phyloP scores from a whole-genome alignment of 2,329 filamentous ascomycete genomes.

The Rutstroemia sp. region DNA sequence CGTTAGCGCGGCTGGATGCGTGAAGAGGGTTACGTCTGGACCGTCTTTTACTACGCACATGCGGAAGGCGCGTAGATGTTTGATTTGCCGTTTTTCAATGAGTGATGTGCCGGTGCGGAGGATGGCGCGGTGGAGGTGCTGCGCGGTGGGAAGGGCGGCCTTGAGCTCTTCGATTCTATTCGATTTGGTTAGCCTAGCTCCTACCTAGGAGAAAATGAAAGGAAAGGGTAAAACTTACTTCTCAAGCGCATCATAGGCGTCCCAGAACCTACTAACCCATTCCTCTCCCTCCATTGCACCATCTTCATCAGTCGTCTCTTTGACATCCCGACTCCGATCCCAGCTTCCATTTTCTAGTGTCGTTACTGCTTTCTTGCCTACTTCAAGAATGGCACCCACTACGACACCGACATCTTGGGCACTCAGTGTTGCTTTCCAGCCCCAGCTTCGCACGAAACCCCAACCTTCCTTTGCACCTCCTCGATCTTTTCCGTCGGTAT shows the following conservation, averaged over 20 bases:
- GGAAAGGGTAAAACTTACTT: conserved; percentile 38
- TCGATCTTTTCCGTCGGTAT: conserved; percentile 61
- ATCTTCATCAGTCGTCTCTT: conserved; percentile 39
- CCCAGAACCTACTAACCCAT: conserved; percentile 62
- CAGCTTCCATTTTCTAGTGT: conserved; percentile 22
- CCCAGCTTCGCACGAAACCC: conserved; percentile 97
- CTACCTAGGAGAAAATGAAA: no score
- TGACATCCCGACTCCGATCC: conserved; percentile 32
- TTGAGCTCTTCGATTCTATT: conserved; percentile 67
- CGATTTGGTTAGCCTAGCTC: conserved; percentile 36
- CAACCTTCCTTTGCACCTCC: conserved; percentile 79
- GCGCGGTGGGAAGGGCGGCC: conserved; percentile 70
- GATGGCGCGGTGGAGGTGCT: conserved; percentile 86
- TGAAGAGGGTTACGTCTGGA: conserved; percentile 84
- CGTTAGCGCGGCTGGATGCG: conserved; percentile 83
- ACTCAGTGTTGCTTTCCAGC: conserved; percentile 89
- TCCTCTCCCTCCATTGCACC: conserved; percentile 48
- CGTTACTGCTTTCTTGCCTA: conserved; percentile 50
- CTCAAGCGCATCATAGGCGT: conserved; percentile 64
- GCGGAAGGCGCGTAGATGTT: conserved; percentile 84
- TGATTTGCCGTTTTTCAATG: conserved; percentile 89
- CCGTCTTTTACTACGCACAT: conserved; percentile 96
- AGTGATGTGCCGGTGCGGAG: conserved; percentile 86
- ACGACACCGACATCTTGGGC: conserved; percentile 93
- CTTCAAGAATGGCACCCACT: conserved; percentile 84